Evolutionary conservation across 768 basidiomycete genomes (phyloP).

Genomic region (Hypholoma sublateritium): DNA sequence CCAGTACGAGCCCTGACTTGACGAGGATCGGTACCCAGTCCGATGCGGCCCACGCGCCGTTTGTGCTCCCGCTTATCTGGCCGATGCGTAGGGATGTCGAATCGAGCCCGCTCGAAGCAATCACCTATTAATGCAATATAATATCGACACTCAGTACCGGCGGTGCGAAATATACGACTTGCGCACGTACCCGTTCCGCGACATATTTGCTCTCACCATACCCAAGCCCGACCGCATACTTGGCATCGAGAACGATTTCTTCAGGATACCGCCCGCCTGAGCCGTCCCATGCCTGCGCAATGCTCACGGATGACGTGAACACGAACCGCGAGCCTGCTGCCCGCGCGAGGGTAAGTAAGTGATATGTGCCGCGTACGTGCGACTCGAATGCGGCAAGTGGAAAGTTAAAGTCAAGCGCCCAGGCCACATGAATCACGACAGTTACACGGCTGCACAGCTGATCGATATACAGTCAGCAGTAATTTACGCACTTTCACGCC

Average conservation of each 20-base stretch:
- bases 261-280: constrained; percentile 27
- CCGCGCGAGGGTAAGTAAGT: constrained; percentile 34
- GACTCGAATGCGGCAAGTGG: constrained; percentile 40
- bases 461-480: background rate
- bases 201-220: constrained; percentile 41
- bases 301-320: constrained; percentile 33
- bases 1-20: constrained; percentile 28
- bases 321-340: constrained; percentile 28
- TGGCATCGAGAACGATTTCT: constrained; percentile 21
- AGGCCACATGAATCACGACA: constrained; percentile 2
- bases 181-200: constrained; percentile 27
- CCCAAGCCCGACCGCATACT: constrained; percentile 29
- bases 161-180: background rate
- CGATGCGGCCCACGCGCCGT: constrained; percentile 33
- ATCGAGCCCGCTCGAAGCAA: constrained; percentile 27
- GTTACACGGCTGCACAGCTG: constrained; percentile 2
- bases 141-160: background rate
- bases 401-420: constrained; percentile 39
- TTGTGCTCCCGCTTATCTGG: constrained; percentile 30
- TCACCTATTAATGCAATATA: constrained; percentile 17
- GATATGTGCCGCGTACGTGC: constrained; percentile 34
- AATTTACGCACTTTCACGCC: no score
- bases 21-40: constrained; percentile 38
- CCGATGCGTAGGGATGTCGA: constrained; percentile 29
- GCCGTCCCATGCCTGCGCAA: constrained; percentile 22